Percentiles rank a stretch among this genome's conserved stretches.
Conservation (phyloP, 192 early-diverging fungal genomes). For the Linderina pennispora region DNA sequence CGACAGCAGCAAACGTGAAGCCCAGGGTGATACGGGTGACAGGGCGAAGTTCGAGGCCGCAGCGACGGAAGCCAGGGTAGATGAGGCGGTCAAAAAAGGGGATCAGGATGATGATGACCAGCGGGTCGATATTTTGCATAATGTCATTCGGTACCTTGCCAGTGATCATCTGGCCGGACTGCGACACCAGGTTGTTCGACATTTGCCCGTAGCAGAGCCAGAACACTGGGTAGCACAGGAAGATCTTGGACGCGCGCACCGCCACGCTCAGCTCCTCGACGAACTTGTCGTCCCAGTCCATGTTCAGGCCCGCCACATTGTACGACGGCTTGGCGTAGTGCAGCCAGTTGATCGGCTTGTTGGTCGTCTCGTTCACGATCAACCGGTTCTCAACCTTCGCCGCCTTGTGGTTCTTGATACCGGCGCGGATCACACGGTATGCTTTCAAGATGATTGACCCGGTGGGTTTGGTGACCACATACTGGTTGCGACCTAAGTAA, state of each 20-base stretch:
- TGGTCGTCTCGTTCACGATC: background rate
- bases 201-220: conserved; percentile 55
- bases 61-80: conserved; percentile 53
- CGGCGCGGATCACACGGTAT: background rate
- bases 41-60: conserved; percentile 51
- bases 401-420: conserved; percentile 22
- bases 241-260: conserved; percentile 27
- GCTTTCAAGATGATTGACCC: conserved; percentile 41
- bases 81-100: conserved; percentile 60
- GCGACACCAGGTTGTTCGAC: conserved; percentile 56
- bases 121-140: conserved; percentile 60
- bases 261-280: conserved; percentile 19
- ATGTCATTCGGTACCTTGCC: conserved; percentile 59
- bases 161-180: conserved; percentile 51
- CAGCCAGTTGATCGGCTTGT: conserved; percentile 10
- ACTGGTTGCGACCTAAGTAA: conserved; percentile 37
- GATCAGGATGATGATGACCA: conserved; percentile 61
- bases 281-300: conserved; percentile 18
- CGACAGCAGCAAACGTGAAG: conserved; percentile 52
- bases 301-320: background rate
- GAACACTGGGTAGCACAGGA: conserved; percentile 26
- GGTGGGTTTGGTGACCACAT: conserved; percentile 39
- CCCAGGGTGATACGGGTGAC: conserved; percentile 62
- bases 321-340: conserved; percentile 27
- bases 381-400: conserved; percentile 4